Percentiles rank a stretch among this genome's conserved stretches.
phyloP scores from a whole-genome alignment of 192 early-diverging fungal species.

The Jimgerdemannia flammicorona region DNA sequence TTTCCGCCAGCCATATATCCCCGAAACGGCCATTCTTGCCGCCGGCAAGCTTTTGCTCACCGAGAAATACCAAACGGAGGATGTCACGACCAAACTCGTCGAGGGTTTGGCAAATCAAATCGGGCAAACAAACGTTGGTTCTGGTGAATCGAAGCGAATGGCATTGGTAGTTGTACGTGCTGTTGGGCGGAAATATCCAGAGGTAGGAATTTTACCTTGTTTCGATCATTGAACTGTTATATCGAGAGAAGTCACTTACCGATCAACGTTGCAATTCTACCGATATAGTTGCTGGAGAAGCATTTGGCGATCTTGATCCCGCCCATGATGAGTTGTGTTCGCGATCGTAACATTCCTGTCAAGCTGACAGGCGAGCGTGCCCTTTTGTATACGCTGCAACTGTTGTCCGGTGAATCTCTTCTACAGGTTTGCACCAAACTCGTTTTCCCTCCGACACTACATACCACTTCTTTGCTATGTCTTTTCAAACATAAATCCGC shows the following conservation, averaged over 20 bases:
- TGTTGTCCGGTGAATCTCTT: conserved; percentile 48
- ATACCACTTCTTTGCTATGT: neutral
- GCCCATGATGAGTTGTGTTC: conserved; percentile 65
- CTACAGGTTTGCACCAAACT: conserved; percentile 20
- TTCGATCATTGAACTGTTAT: too few species aligned
- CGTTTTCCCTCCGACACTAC: too few species aligned
- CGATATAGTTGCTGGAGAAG: conserved; percentile 38
- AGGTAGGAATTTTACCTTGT: conserved; percentile 6
- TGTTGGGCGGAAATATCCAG: conserved; percentile 33
- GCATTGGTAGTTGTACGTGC: conserved; percentile 31
- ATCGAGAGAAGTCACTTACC: neutral
- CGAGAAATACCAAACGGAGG: conserved; percentile 43
- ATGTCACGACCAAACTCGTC: conserved; percentile 27
- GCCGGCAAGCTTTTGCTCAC: conserved; percentile 48
- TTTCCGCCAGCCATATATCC: conserved; percentile 29
- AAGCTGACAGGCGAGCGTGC: conserved; percentile 86
- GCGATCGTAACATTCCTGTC: conserved; percentile 76
- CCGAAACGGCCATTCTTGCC: conserved; percentile 48
- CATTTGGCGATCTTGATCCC: conserved; percentile 54
- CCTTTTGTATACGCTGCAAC: conserved; percentile 63
- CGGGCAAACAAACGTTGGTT: conserved; percentile 10
- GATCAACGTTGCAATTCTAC: neutral
- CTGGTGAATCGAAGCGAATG: conserved; percentile 35
- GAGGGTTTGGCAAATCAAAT: conserved; percentile 24
- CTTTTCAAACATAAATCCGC: neutral